Percentiles rank a stretch among this genome's conserved stretches.
phyloP scores from a whole-genome alignment of 495 filamentous ascomycete species.

The Cenococcum geophilum region DNA sequence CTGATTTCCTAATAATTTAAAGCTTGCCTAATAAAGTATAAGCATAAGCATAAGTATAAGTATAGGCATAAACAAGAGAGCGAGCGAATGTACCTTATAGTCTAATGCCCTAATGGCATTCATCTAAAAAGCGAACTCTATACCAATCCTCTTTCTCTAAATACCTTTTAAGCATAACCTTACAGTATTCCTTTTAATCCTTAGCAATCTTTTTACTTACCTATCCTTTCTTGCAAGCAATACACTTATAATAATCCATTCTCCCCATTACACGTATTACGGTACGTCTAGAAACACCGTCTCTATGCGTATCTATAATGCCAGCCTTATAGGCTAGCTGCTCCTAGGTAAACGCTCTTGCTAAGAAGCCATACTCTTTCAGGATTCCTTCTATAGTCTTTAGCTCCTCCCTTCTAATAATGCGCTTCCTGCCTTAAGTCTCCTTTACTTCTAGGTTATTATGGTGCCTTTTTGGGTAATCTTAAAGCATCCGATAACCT shows the following conservation, averaged over 20 bases:
- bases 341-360: constrained; percentile 4
- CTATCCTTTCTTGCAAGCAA: not conserved
- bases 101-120: not conserved
- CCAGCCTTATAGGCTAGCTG: constrained; percentile 5
- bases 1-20: constrained; percentile 11
- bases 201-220: not conserved
- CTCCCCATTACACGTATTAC: not conserved
- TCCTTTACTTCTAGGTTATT: constrained; percentile 1
- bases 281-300: not conserved
- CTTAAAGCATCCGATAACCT: not conserved
- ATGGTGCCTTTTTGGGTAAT: constrained; percentile 4
- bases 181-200: not conserved
- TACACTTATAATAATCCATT: constrained; percentile 14
- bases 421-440: not conserved
- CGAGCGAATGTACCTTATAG: no score
- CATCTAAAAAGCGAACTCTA: constrained; percentile 3
- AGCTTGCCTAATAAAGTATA: constrained; percentile 7
- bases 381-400: constrained; percentile 3
- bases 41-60: no score
- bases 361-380: constrained; percentile 9
- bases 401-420: not conserved
- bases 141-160: not conserved
- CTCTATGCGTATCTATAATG: not conserved
- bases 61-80: no score
- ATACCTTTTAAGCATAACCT: not conserved